Base-by-base conservation (phyloP, 306 rosid species). In the Glycine soja region DNA sequence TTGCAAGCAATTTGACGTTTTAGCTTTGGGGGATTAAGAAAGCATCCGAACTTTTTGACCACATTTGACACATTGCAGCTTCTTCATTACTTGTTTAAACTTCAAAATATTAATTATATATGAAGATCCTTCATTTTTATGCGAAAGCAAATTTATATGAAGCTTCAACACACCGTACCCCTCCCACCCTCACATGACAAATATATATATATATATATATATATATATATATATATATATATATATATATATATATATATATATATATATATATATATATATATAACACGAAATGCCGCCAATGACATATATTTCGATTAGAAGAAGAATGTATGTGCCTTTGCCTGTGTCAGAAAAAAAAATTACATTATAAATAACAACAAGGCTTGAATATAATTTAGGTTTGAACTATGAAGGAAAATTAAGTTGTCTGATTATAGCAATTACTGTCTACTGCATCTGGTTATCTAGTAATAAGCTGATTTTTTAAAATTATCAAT, bases 1-100 rank as follows among this genome's bases (percentile, higher is more conserved):
- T 78, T 82, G 52, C 75, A 67, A 78, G 81, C 75, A 77, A 81
- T 3, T 46, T 57, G 69, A 77, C 63, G 34, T 83, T 77, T 70
- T 52, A 71, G 36, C 69, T 56, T 62, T 48, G 40, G 24, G 38
- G 76, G 0, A 13, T 12, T 19, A 65, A 56, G 18, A 80, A 80
- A 80, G 18, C 54, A 36, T 84, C 12, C 30, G 3, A 47, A 59
- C 66, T 56, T 66, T 77, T 65, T 76, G 3, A 59, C 56, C 77
- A 77, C 83, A 73, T 85, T 85, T 77, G 48, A 66, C 80, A 47
- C 48, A 62, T 69, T 46, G 72, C 53, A 79, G 24, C 72, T 38
- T 84, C 43, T 36, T 72, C 51, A 1, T 8, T 19, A 62, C 32
- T 32, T 52, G 42, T 52, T 74, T 54, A 53, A 74, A 42, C 46